These are phyloP conservation scores for Leptographium wingfieldii DNA, from an alignment of 2,329 filamentous ascomycete genomes.

Conservation along the genomic window DNA sequence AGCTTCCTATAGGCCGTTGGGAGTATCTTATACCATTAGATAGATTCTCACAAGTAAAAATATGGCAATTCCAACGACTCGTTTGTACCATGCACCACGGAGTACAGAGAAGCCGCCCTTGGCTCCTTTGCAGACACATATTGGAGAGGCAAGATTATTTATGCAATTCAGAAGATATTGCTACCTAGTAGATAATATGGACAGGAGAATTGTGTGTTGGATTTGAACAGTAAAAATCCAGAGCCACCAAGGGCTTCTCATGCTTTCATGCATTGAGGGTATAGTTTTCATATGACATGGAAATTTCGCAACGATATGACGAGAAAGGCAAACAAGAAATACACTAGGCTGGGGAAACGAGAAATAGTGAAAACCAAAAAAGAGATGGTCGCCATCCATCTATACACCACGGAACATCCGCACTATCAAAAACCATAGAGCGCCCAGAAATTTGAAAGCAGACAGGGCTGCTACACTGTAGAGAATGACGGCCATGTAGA, in stretches of 20 bases:
- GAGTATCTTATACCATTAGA: not conserved
- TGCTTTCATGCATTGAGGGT: constrained; percentile 2
- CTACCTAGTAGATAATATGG: not conserved
- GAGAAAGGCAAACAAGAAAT: not conserved
- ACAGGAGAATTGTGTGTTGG: not conserved
- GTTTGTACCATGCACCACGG: not conserved
- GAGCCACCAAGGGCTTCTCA: not conserved
- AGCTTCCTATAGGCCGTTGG: too few species aligned
- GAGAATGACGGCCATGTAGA: constrained; percentile 77
- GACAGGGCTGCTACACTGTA: constrained; percentile 82
- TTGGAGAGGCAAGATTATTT: not conserved
- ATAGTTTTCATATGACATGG: not conserved
- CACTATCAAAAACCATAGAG: constrained; percentile 84
- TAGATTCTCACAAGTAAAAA: too few species aligned
- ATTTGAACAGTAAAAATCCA: not conserved
- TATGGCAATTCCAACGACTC: not conserved
- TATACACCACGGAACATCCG: constrained; percentile 64
- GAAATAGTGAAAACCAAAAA: not conserved
- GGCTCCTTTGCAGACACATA: not conserved
- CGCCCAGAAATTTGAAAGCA: constrained; percentile 76
- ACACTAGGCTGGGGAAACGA: not conserved
- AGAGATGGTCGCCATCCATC: not conserved
- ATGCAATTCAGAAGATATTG: not conserved
- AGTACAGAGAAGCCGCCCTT: not conserved
- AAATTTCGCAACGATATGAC: not conserved